Evolutionary conservation across 106 monocot species (phyloP), one percentile per base, ranked within the genome.

Genomic region (Dendrobium officinale): DNA sequence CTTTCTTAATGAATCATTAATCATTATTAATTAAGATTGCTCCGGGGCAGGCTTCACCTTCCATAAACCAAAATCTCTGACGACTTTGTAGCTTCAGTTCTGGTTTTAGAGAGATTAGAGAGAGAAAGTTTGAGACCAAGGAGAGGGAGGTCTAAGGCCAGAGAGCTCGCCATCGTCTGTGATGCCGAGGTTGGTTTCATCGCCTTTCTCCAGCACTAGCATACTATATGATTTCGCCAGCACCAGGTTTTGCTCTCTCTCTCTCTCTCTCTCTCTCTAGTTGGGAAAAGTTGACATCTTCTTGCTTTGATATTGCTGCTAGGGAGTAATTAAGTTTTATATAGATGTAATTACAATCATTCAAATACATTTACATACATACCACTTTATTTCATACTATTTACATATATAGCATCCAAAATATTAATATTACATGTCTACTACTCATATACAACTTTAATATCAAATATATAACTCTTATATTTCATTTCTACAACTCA

Each of bases 141-240:
- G 26, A 17, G 10, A n/a, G 18, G 26, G 26, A 26, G 26, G 26
- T 26, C 26, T 26, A 26, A 26, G 26, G 82, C 82, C 0, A 82
- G 77, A 31, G 82, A 82, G 51, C 77, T 82, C 19, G 82, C 82
- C 49, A 70, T 82, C 33, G 77, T 82, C 41, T 77, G 82, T 41
- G 82, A 82, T 22, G 82, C 82, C 26, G 77, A 82, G 77, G 82
- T 82, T 19, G 82, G 82, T 2, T n/a, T 77, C 18, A 77, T 82
- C 48, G 40, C 72, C 22, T 77, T 37, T 82, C 77, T 82, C 77
- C 9, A 77, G 82, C 77, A 77, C 82, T 9, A 54, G 82, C 11
- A 26, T 26, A 31, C 82, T 77, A 33, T 72, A 82, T 64, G 77
- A 82, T n/a, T 82, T 49, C 20, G 19, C 77, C 20, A 70, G 67